These are phyloP conservation scores for Rhizoclosmatium sp. DNA, from an alignment of 192 early-diverging fungal genomes.

Conservation along the genomic window DNA sequence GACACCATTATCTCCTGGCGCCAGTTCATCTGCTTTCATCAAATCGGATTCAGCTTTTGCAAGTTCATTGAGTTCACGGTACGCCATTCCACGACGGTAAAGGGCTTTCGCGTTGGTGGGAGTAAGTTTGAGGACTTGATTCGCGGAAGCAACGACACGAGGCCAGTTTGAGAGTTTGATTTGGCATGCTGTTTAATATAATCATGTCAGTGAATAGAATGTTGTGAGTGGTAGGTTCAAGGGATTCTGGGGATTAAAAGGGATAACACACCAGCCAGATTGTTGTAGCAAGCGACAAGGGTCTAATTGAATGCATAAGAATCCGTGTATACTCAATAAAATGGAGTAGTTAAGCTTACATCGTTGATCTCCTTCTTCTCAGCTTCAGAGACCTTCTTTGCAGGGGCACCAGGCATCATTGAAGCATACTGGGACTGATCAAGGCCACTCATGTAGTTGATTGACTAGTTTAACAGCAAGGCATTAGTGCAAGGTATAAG, in stretches of 20 bases:
- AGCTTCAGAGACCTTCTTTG: conserved; percentile 23
- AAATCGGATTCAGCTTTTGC: conserved; percentile 50
- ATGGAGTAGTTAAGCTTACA: conserved; percentile 27
- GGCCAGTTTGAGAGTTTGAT: conserved; percentile 40
- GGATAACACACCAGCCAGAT: conserved; percentile 50
- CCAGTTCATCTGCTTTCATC: conserved; percentile 47
- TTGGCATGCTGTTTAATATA: conserved; percentile 46
- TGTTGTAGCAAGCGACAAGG: conserved; percentile 51
- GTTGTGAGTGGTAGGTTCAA: neutral
- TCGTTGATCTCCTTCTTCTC: conserved; percentile 46
- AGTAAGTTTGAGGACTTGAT: conserved; percentile 48
- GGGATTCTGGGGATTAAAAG: neutral
- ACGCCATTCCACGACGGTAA: conserved; percentile 52
- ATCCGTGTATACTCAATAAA: neutral
- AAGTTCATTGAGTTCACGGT: conserved; percentile 39
- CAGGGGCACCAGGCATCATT: conserved; percentile 33
- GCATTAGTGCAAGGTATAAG: neutral
- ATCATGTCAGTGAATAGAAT: neutral
- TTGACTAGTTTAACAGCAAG: conserved; percentile 28
- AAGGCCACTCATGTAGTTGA: conserved; percentile 49
- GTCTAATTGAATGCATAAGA: conserved; percentile 26
- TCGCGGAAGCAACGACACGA: conserved; percentile 38
- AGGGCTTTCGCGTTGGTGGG: conserved; percentile 54
- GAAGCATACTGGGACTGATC: conserved; percentile 40
- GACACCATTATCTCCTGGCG: conserved; percentile 50